Conservation (phyloP, 495 filamentous ascomycete species). For the Podospora fimiseda region DNA sequence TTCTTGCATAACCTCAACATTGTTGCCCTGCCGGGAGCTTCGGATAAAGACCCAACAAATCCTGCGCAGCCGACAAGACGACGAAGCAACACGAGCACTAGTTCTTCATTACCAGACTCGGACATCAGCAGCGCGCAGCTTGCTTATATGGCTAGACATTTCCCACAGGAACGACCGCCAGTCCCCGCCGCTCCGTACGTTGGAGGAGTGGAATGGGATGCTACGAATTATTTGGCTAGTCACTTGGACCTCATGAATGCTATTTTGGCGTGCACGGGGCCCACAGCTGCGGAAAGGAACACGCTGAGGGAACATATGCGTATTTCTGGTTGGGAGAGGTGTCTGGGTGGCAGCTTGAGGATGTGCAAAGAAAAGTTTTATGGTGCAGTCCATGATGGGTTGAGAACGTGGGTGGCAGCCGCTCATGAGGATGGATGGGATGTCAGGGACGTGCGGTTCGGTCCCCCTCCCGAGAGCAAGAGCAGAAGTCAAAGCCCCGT, state of each 20-base stretch:
- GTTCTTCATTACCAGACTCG: too few relatives aligned
- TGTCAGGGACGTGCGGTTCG: slow-evolving; percentile 65
- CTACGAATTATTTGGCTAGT: slow-evolving; percentile 87
- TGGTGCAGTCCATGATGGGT: slow-evolving; percentile 75
- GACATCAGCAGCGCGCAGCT: slow-evolving; percentile 21
- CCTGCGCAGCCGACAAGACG: neutral
- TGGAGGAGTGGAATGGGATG: slow-evolving; percentile 98
- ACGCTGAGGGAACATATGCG: slow-evolving; percentile 65
- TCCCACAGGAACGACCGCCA: slow-evolving; percentile 80
- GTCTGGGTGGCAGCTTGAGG: slow-evolving; percentile 73
- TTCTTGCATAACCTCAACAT: slow-evolving; percentile 92
- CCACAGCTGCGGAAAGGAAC: slow-evolving; percentile 68
- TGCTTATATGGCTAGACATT: slow-evolving; percentile 63
- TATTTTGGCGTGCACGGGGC: slow-evolving; percentile 70
- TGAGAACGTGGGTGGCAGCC: slow-evolving; percentile 85
- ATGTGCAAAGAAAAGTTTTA: slow-evolving; percentile 99
- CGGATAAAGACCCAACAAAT: neutral
- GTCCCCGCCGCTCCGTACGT: slow-evolving; percentile 95
- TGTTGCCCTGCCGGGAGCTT: slow-evolving; percentile 51
- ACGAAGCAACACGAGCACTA: slow-evolving; percentile 6
- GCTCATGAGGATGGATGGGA: slow-evolving; percentile 85
- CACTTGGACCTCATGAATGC: slow-evolving; percentile 93
- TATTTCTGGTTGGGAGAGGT: slow-evolving; percentile 86
- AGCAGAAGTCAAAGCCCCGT: slow-evolving; percentile 43
- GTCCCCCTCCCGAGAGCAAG: slow-evolving; percentile 45